Conservation (phyloP, 169 alveolate genomes). For the Plasmodium fragile region DNA sequence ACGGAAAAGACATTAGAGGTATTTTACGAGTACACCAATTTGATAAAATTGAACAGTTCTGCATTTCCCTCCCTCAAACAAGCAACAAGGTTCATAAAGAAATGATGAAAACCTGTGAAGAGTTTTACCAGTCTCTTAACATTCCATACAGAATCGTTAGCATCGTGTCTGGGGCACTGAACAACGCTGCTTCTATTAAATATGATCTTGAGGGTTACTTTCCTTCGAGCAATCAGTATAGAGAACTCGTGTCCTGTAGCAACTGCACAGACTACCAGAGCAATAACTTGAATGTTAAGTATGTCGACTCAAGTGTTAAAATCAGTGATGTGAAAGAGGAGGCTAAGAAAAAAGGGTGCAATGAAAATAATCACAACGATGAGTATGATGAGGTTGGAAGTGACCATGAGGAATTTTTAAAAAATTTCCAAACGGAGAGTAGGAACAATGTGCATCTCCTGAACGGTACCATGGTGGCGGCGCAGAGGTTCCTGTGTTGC, state of each 20-base stretch:
- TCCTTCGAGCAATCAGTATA: slow-evolving; percentile 97
- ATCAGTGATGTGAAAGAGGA: not conserved
- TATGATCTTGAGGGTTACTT: slow-evolving; percentile 99
- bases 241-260: slow-evolving; percentile 98
- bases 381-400: slow-evolving; percentile 73
- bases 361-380: not conserved
- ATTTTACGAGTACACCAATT: slow-evolving; percentile 99
- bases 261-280: slow-evolving; percentile 99
- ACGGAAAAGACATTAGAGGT: slow-evolving; percentile 99
- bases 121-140: slow-evolving; percentile 94
- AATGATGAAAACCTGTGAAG: slow-evolving; percentile 96
- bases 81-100: slow-evolving; percentile 92
- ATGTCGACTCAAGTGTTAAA: slow-evolving; percentile 76
- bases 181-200: slow-evolving; percentile 99
- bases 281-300: slow-evolving; percentile 80
- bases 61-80: slow-evolving; percentile 95
- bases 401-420: slow-evolving; percentile 91
- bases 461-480: slow-evolving; percentile 99
- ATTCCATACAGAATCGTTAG: slow-evolving; percentile 97
- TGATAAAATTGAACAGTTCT: slow-evolving; percentile 99
- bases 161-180: slow-evolving; percentile 99
- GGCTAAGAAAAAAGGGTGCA: not conserved
- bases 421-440: slow-evolving; percentile 86
- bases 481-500: slow-evolving; percentile 97
- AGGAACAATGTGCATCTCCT: slow-evolving; percentile 95